Conservation (phyloP, 768 basidiomycete genomes). For the Suillus decipiens region DNA sequence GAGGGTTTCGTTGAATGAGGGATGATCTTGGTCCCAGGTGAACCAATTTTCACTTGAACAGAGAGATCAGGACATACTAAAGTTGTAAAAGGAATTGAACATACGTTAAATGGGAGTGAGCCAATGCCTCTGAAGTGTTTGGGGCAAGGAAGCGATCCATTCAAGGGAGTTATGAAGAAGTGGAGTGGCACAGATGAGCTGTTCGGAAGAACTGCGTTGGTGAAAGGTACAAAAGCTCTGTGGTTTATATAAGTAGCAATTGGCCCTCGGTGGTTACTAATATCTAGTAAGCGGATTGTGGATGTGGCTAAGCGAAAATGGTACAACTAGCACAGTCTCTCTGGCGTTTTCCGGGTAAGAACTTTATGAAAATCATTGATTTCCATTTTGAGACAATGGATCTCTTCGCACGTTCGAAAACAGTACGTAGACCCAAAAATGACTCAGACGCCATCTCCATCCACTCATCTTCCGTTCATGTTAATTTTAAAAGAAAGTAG, state of each 20-base stretch:
- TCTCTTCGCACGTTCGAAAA: background rate
- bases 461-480: too few species aligned
- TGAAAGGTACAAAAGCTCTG: background rate
- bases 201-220: background rate
- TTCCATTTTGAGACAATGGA: background rate
- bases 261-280: background rate
- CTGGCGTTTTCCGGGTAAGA: background rate
- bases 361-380: background rate
- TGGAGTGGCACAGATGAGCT: background rate
- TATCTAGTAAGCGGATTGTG: background rate
- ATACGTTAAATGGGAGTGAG: slow-evolving; percentile 68
- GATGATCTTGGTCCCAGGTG: slow-evolving; percentile 71
- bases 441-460: background rate
- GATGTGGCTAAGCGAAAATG: background rate
- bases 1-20: slow-evolving; percentile 69
- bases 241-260: background rate
- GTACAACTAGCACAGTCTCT: background rate
- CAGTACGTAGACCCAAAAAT: background rate
- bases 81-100: slow-evolving; percentile 22
- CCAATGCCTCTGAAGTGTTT: slow-evolving; percentile 71
- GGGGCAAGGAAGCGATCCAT: slow-evolving; percentile 79
- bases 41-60: slow-evolving; percentile 61
- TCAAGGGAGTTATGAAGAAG: background rate
- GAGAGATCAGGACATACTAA: slow-evolving; percentile 19
- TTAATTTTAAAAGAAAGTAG: background rate